Base-by-base conservation (phyloP, 2,329 filamentous ascomycete genomes). In the Alternaria dauci region DNA sequence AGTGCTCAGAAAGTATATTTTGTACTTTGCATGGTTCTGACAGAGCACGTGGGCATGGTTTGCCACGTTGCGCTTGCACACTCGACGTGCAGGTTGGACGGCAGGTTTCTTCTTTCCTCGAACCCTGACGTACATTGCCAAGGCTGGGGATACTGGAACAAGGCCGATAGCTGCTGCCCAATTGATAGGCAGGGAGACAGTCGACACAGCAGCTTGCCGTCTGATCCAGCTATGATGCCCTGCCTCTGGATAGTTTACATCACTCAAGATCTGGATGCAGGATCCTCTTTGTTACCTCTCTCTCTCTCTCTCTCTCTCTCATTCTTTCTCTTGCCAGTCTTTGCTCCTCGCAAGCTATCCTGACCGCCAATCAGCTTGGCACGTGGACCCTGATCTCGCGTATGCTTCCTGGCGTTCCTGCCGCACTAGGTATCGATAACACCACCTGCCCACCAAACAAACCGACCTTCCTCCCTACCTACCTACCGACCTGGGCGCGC, bases 331-430 rank as follows among this genome's bases (percentile, higher is more conserved):
- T 52, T 46, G 39, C 30, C 44, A 36, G 20, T 50, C 39, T 25
- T 25, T 20, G 20, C 12, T 20, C 39, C 39, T 42, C 39, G 8
- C 18, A 23, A 23, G 18, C 12, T 23, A 52, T 58, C 55, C 59
- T 58, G 54, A 55, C 62, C 55, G 61, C 65, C 72, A 73, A 71
- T 72, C 67, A 64, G 54, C 62, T 70, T 68, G 70, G 73, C 73
- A 76, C 73, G 72, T 77, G 72, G 62, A 55, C 63, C 55, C 62
- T 62, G 60, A 62, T 61, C 60, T 65, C 58, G 60, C 65, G 56
- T 60, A 56, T 47, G 59, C 54, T 56, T 58, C 34, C 59, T 53
- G 39, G 47, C 42, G 32, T 58, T 52, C 42, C 52, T 44, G 26
- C 44, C 50, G 48, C 52, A 43, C 53, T 56, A 51, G 34, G 25